phyloP scores from a whole-genome alignment of 202 grass and related monocot genomes.

The Hordeum pubiflorum region DNA sequence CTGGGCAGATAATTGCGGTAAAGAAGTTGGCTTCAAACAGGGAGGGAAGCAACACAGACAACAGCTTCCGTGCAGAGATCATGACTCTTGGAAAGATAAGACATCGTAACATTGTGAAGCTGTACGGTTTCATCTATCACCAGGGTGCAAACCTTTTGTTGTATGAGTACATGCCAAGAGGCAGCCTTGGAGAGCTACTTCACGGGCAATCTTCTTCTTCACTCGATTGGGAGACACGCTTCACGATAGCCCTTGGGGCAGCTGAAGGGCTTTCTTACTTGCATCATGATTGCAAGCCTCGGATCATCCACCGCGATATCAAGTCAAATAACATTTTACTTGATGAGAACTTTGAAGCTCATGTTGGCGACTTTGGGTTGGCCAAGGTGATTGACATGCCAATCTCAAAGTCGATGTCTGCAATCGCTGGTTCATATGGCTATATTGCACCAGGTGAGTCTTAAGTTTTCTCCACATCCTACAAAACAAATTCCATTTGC shows the following conservation, averaged over 20 bases:
- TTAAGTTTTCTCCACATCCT: neutral
- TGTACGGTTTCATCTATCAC: slow-evolving; percentile 85
- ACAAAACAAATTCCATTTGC: slow-evolving; percentile 5
- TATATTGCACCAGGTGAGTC: slow-evolving; percentile 96
- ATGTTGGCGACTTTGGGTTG: slow-evolving; percentile 98
- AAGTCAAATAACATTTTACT: slow-evolving; percentile 98
- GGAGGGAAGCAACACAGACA: slow-evolving; percentile 86
- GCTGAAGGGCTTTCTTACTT: slow-evolving; percentile 93
- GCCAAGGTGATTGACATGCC: slow-evolving; percentile 98
- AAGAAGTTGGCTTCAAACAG: slow-evolving; percentile 92
- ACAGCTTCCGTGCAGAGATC: slow-evolving; percentile 92
- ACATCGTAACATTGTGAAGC: slow-evolving; percentile 96
- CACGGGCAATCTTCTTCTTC: slow-evolving; percentile 63
- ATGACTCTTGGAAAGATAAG: slow-evolving; percentile 96
- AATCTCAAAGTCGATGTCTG: slow-evolving; percentile 90
- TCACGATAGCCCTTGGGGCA: slow-evolving; percentile 74
- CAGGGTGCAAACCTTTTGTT: slow-evolving; percentile 91
- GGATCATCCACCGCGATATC: slow-evolving; percentile 90
- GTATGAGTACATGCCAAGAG: slow-evolving; percentile 91
- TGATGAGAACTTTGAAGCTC: slow-evolving; percentile 94
- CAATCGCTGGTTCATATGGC: slow-evolving; percentile 94
- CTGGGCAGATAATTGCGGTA: slow-evolving; percentile 68
- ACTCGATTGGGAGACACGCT: slow-evolving; percentile 83
- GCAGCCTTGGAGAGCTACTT: slow-evolving; percentile 90
- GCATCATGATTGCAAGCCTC: slow-evolving; percentile 93